These are phyloP conservation scores for Rhizopogon salebrosus DNA, from an alignment of 768 basidiomycete species.

Conservation along the genomic window DNA sequence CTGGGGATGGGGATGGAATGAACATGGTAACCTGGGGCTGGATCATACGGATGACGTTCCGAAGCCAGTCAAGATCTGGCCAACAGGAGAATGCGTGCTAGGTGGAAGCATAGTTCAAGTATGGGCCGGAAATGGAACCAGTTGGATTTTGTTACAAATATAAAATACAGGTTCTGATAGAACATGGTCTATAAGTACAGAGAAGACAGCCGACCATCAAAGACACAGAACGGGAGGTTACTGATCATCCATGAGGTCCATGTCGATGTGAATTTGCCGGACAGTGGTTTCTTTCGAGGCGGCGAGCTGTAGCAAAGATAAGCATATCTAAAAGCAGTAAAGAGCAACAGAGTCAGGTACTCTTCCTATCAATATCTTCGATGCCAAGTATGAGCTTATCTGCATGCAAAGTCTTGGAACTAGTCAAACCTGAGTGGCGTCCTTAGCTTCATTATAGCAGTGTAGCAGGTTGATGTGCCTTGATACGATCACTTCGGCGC, in stretches of 20 bases:
- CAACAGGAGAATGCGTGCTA: slow-evolving; percentile 16
- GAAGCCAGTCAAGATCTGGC: slow-evolving; percentile 52
- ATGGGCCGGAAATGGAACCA: slow-evolving; percentile 30
- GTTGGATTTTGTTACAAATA: slow-evolving; percentile 25
- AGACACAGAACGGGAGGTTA: background rate
- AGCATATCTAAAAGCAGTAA: slow-evolving; percentile 5
- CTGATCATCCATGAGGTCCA: slow-evolving; percentile 47
- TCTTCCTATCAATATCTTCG: slow-evolving; percentile 73
- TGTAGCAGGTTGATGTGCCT: slow-evolving; percentile 69
- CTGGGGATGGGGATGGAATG: slow-evolving; percentile 97
- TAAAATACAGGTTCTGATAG: slow-evolving; percentile 4
- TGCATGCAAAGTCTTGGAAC: background rate
- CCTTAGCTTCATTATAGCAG: slow-evolving; percentile 77
- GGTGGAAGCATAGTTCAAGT: slow-evolving; percentile 12
- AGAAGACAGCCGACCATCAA: background rate
- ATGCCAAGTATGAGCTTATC: background rate
- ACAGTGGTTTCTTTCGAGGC: slow-evolving; percentile 63
- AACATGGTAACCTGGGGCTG: slow-evolving; percentile 88
- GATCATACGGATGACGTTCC: slow-evolving; percentile 52
- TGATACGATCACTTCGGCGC: slow-evolving; percentile 56
- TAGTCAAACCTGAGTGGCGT: slow-evolving; percentile 63
- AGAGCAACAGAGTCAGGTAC: slow-evolving; percentile 31
- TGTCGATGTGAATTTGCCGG: slow-evolving; percentile 68
- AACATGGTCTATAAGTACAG: background rate
- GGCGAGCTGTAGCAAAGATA: slow-evolving; percentile 52